Evolutionary conservation across 2,329 filamentous ascomycete genomes (phyloP).

Genomic region (Colletotrichum neosansevieriae): DNA sequence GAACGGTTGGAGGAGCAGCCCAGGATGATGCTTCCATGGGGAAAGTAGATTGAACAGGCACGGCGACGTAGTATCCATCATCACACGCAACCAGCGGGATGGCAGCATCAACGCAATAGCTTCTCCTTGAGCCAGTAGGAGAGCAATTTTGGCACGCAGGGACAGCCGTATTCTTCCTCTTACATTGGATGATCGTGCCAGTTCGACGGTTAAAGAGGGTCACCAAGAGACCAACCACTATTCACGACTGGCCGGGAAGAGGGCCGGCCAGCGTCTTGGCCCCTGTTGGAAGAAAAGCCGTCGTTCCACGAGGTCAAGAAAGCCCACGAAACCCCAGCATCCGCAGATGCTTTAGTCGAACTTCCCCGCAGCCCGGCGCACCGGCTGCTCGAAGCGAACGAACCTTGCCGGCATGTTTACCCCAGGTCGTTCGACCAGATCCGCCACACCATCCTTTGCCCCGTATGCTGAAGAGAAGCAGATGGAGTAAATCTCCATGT

Average conservation of each 20-base stretch:
- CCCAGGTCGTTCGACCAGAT: not conserved
- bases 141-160: slow-evolving; percentile 8
- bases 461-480: no score
- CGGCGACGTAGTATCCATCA: slow-evolving; percentile 14
- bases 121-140: slow-evolving; percentile 19
- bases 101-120: slow-evolving; percentile 14
- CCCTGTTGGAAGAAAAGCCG: slow-evolving; percentile 27
- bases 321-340: slow-evolving; percentile 11
- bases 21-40: slow-evolving; percentile 28
- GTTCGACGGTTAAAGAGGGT: slow-evolving; percentile 35
- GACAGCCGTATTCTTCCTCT: slow-evolving; percentile 1
- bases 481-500: no score
- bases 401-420: slow-evolving; percentile 7
- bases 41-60: slow-evolving; percentile 17
- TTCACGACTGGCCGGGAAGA: not conserved
- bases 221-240: not conserved
- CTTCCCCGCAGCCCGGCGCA: slow-evolving; percentile 30
- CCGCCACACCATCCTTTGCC: not conserved
- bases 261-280: not conserved
- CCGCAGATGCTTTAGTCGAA: slow-evolving; percentile 10
- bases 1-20: slow-evolving; percentile 32
- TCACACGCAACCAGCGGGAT: slow-evolving; percentile 4
- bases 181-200: slow-evolving; percentile 20
- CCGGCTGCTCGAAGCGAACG: slow-evolving; percentile 13
- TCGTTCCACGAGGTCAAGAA: not conserved